Evolutionary conservation across 2,329 filamentous ascomycete genomes (phyloP), one percentile per base, ranked within the genome.

Genomic region (Aspergillus quadricinctus): DNA sequence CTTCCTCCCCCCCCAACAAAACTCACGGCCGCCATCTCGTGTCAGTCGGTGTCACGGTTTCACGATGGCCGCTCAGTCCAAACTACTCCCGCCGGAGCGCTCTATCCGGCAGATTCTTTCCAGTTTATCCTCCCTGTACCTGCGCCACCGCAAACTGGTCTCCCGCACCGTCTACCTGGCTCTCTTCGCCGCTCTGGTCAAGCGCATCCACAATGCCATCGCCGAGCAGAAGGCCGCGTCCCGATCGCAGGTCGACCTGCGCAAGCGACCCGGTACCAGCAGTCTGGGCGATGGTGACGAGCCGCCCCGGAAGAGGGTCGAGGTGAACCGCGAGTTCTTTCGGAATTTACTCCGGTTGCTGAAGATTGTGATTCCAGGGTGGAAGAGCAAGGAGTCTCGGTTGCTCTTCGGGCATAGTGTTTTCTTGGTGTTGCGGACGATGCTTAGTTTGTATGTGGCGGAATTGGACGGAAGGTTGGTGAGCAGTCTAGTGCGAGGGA

Each of bases 401-500:
- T 78, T 99, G 65, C 78, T 99, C 57, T 81, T 93, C 65, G 95
- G 90, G 75, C 94, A 99, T 72, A 96, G 88, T 69, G 85, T 97
- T 66, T 99, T 99, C 72, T 78, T 99, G 64, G 88, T 99, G 21
- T 74, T 97, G 58, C 80, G 94, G 66, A 97, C 94, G 1, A 78
- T 99, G 69, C 92, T 99, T 66, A 97, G 92, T 75, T 74, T 99
- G 66, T 96, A 96, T 74, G 94, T 99, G 23, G 94, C 94, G 1
- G 92, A 96, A 73, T 87, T 99, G 80, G 94, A 99, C 75, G 94
- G 94, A 48, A 87, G 87, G 58, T 84, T 99, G 58, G 94, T 99
- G 57, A 96, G 94, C 76, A 92, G 86, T 61, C 78, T 99, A 55
- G 92, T 99, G 48, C 88, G 92, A 73, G 94, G 94, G 1, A 94